phyloP scores from a whole-genome alignment of 352 stramenopile genomes.

The Aphanomyces stellatus region DNA sequence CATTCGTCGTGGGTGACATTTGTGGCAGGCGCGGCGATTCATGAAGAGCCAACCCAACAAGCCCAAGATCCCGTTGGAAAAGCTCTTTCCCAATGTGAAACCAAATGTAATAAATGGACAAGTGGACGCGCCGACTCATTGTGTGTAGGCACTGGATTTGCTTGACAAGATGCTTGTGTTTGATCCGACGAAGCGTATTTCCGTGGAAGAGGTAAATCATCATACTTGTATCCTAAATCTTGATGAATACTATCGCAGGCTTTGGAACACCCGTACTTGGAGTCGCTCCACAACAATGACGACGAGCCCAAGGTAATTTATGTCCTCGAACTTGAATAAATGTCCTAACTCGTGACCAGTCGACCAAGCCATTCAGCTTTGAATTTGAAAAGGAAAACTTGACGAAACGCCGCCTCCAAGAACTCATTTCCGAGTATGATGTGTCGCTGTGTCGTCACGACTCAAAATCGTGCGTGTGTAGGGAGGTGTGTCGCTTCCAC shows the following conservation, averaged over 20 bases:
- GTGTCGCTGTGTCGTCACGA: neutral
- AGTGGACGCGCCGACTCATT: neutral
- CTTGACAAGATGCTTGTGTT: slow-evolving; percentile 85
- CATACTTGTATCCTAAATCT: neutral
- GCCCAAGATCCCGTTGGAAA: slow-evolving; percentile 52
- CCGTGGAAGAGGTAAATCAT: slow-evolving; percentile 57
- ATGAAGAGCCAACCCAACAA: slow-evolving; percentile 80
- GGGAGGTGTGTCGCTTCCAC: slow-evolving; percentile 20
- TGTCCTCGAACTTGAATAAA: neutral
- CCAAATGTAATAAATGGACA: slow-evolving; percentile 20
- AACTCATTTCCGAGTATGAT: slow-evolving; percentile 80
- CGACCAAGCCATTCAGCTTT: slow-evolving; percentile 67
- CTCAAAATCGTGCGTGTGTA: neutral
- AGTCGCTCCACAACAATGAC: slow-evolving; percentile 88
- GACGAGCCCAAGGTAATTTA: slow-evolving; percentile 75
- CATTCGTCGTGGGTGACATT: neutral
- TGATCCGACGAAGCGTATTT: slow-evolving; percentile 84
- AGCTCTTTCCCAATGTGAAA: slow-evolving; percentile 66
- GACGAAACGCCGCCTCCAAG: slow-evolving; percentile 68
- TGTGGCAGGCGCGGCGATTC: slow-evolving; percentile 48
- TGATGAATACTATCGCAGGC: slow-evolving; percentile 25
- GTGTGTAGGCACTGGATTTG: slow-evolving; percentile 51
- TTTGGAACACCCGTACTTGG: slow-evolving; percentile 85
- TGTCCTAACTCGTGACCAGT: neutral
- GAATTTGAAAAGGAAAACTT: slow-evolving; percentile 85